Conservation (phyloP, 2,329 filamentous ascomycete species). For the Stachybotrys chartarum region DNA sequence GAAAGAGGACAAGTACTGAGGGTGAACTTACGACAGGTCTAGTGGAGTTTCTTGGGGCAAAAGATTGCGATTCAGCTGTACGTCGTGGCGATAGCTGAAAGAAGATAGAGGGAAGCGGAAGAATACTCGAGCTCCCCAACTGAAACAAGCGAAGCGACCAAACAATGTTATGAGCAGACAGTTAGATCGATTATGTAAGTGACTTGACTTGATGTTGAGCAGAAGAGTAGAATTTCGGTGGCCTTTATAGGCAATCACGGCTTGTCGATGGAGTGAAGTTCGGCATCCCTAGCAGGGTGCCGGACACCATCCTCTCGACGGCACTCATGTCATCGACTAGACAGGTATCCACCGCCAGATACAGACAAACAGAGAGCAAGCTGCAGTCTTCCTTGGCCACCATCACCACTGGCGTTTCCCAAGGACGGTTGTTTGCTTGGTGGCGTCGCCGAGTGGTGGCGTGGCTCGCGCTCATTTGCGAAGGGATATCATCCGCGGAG, state of each 20-base stretch:
- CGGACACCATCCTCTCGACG: neutral
- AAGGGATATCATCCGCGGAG: neutral
- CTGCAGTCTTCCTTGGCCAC: neutral
- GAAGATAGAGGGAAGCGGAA: too few species aligned
- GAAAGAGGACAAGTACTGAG: too few species aligned
- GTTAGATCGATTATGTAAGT: too few species aligned
- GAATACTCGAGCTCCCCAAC: too few species aligned
- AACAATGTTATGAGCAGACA: too few species aligned
- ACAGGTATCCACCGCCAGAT: neutral
- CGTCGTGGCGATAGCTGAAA: too few species aligned
- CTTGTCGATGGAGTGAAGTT: neutral
- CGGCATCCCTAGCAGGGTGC: neutral
- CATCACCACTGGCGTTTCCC: neutral
- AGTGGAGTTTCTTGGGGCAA: too few species aligned
- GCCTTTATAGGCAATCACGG: neutral
- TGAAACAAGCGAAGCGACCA: too few species aligned
- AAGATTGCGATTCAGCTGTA: too few species aligned
- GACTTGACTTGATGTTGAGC: neutral
- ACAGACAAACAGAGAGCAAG: neutral
- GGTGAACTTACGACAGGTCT: too few species aligned
- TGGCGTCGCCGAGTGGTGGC: neutral
- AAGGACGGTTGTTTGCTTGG: neutral
- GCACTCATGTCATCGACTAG: neutral
- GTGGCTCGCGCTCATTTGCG: neutral
- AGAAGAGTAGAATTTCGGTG: neutral